Evolutionary conservation across 176 grass and related monocot species (phyloP).

Genomic region (Thinopyrum elongatum): DNA sequence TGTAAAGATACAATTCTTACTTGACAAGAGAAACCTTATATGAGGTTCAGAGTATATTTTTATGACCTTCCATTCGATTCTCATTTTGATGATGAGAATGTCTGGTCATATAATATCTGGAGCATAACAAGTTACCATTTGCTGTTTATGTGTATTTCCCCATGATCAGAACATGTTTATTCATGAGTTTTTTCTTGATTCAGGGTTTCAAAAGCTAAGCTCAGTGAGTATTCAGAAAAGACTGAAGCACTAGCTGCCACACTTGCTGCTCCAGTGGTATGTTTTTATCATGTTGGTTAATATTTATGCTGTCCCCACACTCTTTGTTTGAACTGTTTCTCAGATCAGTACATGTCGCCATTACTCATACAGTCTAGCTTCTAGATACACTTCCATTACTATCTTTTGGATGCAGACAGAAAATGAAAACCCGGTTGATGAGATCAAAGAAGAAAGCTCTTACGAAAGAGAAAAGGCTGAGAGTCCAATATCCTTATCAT

Average conservation of each 20-base stretch:
- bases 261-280: slow-evolving; percentile 17
- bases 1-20: background rate
- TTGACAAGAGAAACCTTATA: background rate
- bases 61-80: background rate
- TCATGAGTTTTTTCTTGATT: background rate
- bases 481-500: slow-evolving; percentile 23
- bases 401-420: slow-evolving; percentile 30
- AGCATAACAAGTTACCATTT: background rate
- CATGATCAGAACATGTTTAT: background rate
- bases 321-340: background rate
- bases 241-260: slow-evolving; percentile 61
- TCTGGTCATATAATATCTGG: background rate
- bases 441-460: slow-evolving; percentile 33
- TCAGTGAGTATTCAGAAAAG: slow-evolving; percentile 65
- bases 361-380: background rate
- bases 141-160: background rate
- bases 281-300: background rate
- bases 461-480: slow-evolving; percentile 10
- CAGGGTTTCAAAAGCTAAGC: slow-evolving; percentile 63
- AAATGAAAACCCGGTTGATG: slow-evolving; percentile 16
- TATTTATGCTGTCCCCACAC: background rate
- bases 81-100: slow-evolving; percentile 3
- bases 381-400: background rate
- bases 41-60: background rate
- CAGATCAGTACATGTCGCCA: background rate